Base-by-base conservation (phyloP, 495 filamentous ascomycete genomes). In the Xylaria grammica region DNA sequence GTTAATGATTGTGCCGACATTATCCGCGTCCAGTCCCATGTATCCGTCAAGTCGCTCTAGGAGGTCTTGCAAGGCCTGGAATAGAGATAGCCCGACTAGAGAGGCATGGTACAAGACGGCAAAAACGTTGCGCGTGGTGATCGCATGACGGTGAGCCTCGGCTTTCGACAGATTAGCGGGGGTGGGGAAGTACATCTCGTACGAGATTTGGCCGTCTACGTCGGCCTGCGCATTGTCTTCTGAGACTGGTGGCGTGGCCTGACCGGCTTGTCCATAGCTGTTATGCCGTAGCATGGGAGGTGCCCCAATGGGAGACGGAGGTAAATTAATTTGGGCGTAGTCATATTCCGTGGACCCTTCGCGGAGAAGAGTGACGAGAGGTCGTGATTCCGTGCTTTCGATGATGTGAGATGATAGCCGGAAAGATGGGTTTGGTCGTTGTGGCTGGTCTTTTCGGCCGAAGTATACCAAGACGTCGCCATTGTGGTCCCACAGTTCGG, bases 111-210 rank as follows among this genome's bases (percentile, higher is more conserved):
- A 82, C 1, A 89, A 71, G n/a, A 88, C 73, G 1, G 86, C 86
- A 69, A 90, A 87, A 52, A 89, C 80, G 65, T 90, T 89, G 44
- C 87, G 79, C 6, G 86, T 89, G 1, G 87, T 85, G 59, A 88
- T 78, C 53, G 86, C 82, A 62, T 87, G 75, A 8, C 84, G 76
- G 11, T 85, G 69, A 22, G 78, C 72, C 6, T 84, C 84, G 0
- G 72, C 63, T 59, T 78, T 83, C 59, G 77, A 72, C 46, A 77
- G 55, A 44, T 80, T 79, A 17, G 75, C 65, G 6, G 81, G 84
- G 0, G 83, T 69, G 3, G 84, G 80, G 63, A 89, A 86, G 71
- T 81, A 85, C 62, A 89, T 80, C 67, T 84, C 81, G 65, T 87
- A 85, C n/a, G 79, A 82, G 55, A 86, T 80, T 53, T 83, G 77